Evolutionary conservation across 441 rosid genomes (phyloP).

Genomic region (Adansonia rubrostipa): DNA sequence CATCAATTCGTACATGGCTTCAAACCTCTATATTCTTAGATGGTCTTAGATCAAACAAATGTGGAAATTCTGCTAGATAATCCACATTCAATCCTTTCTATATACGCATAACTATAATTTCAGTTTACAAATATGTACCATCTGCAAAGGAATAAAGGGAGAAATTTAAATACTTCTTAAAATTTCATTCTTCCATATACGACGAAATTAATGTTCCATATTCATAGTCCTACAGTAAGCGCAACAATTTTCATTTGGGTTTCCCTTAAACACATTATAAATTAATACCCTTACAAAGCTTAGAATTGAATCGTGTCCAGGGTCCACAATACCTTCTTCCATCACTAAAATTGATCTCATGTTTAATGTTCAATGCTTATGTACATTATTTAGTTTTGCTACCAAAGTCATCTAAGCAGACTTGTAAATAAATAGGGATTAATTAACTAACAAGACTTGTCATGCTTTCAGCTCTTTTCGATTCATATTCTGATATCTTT

Average conservation of each 20-base stretch:
- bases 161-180: neutral
- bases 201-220: neutral
- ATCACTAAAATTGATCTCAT: neutral
- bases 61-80: too few species aligned
- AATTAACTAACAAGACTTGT: neutral
- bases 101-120: neutral
- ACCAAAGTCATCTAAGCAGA: neutral
- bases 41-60: conserved; percentile 1
- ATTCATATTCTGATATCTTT: neutral
- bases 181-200: neutral
- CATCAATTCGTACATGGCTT: neutral
- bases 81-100: neutral
- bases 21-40: neutral
- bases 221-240: neutral
- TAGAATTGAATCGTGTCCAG: neutral
- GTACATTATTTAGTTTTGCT: neutral
- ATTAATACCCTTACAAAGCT: neutral
- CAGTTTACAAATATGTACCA: neutral
- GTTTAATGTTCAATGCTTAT: neutral
- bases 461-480: neutral
- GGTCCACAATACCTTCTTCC: neutral
- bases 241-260: neutral
- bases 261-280: neutral
- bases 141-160: neutral
- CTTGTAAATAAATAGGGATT: neutral